Evolutionary conservation across 495 filamentous ascomycete genomes (phyloP), one percentile per base, ranked within the genome.

Genomic region (Neurospora sp.): DNA sequence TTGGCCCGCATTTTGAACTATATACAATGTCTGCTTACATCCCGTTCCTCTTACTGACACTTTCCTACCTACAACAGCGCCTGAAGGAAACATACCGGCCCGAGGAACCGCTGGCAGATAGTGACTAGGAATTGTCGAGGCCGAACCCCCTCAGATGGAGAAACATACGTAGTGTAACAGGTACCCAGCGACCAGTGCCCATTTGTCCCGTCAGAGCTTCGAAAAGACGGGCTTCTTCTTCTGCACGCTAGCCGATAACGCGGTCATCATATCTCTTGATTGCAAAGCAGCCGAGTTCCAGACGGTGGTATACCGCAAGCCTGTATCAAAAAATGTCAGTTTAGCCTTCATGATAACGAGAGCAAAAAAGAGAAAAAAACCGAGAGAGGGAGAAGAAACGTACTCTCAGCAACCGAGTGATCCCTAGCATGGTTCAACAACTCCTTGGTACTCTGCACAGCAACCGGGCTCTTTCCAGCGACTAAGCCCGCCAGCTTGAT

Each of bases 361-460:
- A 69, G 54, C 40, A 74, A 43, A 17, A 48, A n/a, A 9, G 19
- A 42, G 43, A 54, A 73, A 72, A 5, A 38, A 71, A 21, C 13
- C 10, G 11, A 10, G 71, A 15, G 45, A 17, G 24, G 2, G 24
- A 28, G 62, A 66, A 21, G 71, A 42, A 11, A 86, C 88, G 73
- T 82, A 92, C 90, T 94, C 77, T 97, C 93, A 71, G 87, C 87
- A 13, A 96, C 90, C 0, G 86, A 84, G 78, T 93, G 87, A 82
- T 96, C 95, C 77, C 94, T 85, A 59, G 90, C 91, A 78, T 90
- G 94, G 82, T 98, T 97, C 80, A 99, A 79, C 70, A 98, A 78
- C 81, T 97, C 92, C 85, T 99, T 99, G 28, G 96, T 98, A 5
- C 94, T 92, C 83, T 95, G 90, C 74, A 97, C 93, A 0, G 94